Base-by-base conservation (phyloP, 2,329 filamentous ascomycete species). In the Pezicula rhizophila region DNA sequence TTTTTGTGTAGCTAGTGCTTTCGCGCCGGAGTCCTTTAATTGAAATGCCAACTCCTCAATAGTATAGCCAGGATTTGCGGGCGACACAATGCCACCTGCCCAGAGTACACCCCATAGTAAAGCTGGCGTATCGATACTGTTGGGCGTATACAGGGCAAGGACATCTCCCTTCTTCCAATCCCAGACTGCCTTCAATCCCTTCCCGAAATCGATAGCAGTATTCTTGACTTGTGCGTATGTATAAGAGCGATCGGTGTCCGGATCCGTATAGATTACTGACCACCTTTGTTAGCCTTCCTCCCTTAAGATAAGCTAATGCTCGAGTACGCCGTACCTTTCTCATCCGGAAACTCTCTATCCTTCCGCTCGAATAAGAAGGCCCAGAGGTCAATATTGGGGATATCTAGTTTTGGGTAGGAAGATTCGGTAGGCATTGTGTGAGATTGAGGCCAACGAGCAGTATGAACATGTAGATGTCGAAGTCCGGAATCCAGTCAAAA, bases 31-130 rank as follows among this genome's bases (percentile, higher is more conserved):
- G 66, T 95, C 87, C 59, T 81, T 81, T 52, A 97, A 77, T 69
- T 96, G 91, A 61, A 87, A 90, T 4, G 85, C 82, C 31, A 96
- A 76, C 68, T 97, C 92, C 8, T 89, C 81, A 11, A 79, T 79
- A 0, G 87, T 95, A 68, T 96, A 96, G 4, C 83, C 82, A 17
- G 91, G 90, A 63, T 96, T 96, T 2, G 89, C 90, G 0, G 91
- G 89, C n/a, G 85, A 89, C 10, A 89, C 70, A 45, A 89, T 73
- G 26, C 87, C 90, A 41, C 90, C 91, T 1, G 89, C 86, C 87
- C 89, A 96, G 56, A 86, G 80, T 8, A 81, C 77, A 25, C 90
- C 91, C 74, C 88, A 89, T 66, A 81, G 88, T 42, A 90, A 68
- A 3, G 84, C 73, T 0, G 89, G 84, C 0, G 85, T 89, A 66